Base-by-base conservation (phyloP, 2,329 filamentous ascomycete genomes). In the Bipolaris bicolor region DNA sequence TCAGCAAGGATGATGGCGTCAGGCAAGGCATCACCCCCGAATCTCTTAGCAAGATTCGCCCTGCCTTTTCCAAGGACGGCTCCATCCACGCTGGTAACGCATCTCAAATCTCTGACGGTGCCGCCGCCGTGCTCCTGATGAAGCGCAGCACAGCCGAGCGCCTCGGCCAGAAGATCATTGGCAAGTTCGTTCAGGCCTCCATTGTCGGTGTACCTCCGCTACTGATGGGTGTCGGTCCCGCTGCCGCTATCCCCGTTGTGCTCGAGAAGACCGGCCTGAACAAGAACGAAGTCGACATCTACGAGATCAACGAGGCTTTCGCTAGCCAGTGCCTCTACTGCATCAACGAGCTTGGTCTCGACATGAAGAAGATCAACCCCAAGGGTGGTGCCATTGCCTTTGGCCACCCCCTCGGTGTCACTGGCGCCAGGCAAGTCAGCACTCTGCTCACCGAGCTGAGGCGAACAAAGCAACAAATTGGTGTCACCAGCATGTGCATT, bases 291-390 rank as follows among this genome's bases (percentile, higher is more conserved):
- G 92, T 99, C 29, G 95, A 98, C 76, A 94, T 98, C 73, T 98
- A 86, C 73, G 95, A 99, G 86, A 97, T 99, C 84, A 99, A 99
- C 83, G 95, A 99, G 85, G 95, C 95, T 1, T 99, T 99, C 77
- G 95, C 95, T 31, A 91, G 87, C 63, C 94, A 98, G 84, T 97
- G 92, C 78, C 79, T 98, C 65, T 98, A 90, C 90, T 97, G 92
- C 78, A 87, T 91, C 62, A 91, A 95, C 71, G 88, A 97, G 82
- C 86, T 99, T 20, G 89, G 89, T 43, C 80, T 99, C 26, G 90
- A 92, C 51, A 75, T 83, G 60, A 88, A 91, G 65, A 98, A 97
- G 86, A 88, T 99, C 74, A 98, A 98, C 82, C 94, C 94, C 70
- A 97, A 97, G 85, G 95, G 94, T 65, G 94, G 94, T 62, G 93